Evolutionary conservation across 1,139 yeast genomes (phyloP).

Genomic region (Diutina sp.): DNA sequence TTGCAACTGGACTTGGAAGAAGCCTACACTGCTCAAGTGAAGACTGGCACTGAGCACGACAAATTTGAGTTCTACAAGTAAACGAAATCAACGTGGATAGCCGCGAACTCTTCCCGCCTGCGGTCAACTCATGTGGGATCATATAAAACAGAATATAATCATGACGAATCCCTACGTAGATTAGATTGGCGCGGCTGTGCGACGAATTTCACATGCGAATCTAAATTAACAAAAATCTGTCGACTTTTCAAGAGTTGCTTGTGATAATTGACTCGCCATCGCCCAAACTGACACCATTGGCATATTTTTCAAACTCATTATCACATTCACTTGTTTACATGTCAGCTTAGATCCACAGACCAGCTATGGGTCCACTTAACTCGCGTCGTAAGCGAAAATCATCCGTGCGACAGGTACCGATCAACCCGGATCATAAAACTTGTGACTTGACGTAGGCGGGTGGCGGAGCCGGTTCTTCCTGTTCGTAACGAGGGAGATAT

Average conservation of each 20-base stretch:
- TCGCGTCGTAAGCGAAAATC: no score
- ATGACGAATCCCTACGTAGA: not conserved
- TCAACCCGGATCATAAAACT: not conserved
- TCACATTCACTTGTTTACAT: not conserved
- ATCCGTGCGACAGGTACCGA: no score
- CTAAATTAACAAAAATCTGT: not conserved
- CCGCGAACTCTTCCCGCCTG: not conserved
- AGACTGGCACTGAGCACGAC: slow-evolving; percentile 89
- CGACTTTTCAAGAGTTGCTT: not conserved
- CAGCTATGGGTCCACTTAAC: not conserved
- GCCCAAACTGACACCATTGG: not conserved
- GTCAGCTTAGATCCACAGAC: not conserved
- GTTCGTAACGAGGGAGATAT: not conserved
- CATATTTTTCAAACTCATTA: not conserved
- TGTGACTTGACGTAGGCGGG: not conserved
- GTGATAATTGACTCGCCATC: not conserved
- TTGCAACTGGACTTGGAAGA: slow-evolving; percentile 93
- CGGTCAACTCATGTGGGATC: not conserved
- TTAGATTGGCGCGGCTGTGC: not conserved
- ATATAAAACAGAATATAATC: not conserved
- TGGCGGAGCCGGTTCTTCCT: not conserved
- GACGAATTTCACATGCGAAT: not conserved
- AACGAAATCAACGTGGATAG: not conserved
- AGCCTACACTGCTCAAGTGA: slow-evolving; percentile 94
- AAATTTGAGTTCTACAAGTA: slow-evolving; percentile 95